phyloP scores from a whole-genome alignment of 257 asterid genomes.

The Penstemon barbatus region DNA sequence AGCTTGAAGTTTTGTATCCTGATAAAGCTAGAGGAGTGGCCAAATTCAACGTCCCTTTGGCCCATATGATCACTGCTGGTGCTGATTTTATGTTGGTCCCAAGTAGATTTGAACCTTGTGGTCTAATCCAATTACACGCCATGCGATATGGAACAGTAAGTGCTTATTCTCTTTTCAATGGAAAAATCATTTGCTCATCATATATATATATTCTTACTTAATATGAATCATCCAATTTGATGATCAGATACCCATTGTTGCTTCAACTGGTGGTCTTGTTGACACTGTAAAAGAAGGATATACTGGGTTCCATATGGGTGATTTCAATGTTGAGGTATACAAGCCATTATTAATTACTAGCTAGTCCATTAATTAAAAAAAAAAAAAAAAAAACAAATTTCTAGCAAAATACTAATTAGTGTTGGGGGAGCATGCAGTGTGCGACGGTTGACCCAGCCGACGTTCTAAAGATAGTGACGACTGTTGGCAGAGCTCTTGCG shows the following conservation, averaged over 20 bases:
- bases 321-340: constrained; percentile 72
- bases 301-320: constrained; percentile 98
- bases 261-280: constrained; percentile 97
- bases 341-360: not conserved
- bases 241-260: constrained; percentile 73
- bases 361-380: not conserved
- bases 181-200: not conserved
- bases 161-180: not conserved
- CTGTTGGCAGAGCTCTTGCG: constrained; percentile 64
- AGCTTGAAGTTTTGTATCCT: constrained; percentile 89
- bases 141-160: constrained; percentile 98
- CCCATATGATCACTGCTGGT: constrained; percentile 89
- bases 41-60: constrained; percentile 82
- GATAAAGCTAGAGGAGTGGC: constrained; percentile 84
- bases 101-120: constrained; percentile 97
- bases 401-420: not conserved
- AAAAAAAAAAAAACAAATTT: not conserved
- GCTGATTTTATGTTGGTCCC: constrained; percentile 87
- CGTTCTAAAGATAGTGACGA: constrained; percentile 60
- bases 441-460: constrained; percentile 66
- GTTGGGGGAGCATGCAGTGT: constrained; percentile 49
- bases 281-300: constrained; percentile 90
- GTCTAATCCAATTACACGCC: constrained; percentile 95
- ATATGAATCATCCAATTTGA: constrained; percentile 9
- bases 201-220: not conserved